Percentiles rank a stretch among this genome's conserved stretches.
phyloP scores from a whole-genome alignment of 148 eudicot species.

The Spergularia marina region DNA sequence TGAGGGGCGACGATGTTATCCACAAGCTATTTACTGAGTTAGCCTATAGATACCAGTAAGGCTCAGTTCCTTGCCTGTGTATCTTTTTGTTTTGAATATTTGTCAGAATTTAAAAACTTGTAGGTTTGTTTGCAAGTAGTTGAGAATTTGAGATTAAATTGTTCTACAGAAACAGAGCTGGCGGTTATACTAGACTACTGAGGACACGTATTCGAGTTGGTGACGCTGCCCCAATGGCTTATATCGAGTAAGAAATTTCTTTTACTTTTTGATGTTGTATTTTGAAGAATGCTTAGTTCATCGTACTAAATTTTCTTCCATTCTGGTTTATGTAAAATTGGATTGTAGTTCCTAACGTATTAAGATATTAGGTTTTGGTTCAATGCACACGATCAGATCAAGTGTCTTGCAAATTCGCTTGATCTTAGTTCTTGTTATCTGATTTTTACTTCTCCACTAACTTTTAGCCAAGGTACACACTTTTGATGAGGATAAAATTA shows the following conservation, averaged over 20 bases:
- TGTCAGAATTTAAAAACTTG: not conserved
- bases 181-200: slow-evolving; percentile 91
- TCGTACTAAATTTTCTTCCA: not conserved
- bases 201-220: slow-evolving; percentile 95
- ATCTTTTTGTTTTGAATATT: not conserved
- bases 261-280: not conserved
- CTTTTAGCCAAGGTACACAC: not conserved
- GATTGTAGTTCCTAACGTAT: too few species aligned
- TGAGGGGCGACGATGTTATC: slow-evolving; percentile 90
- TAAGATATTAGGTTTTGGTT: too few species aligned
- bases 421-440: not conserved
- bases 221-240: slow-evolving; percentile 99
- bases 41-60: slow-evolving; percentile 91
- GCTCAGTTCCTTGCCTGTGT: slow-evolving; percentile 20
- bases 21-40: slow-evolving; percentile 91
- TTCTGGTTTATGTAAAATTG: not conserved
- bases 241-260: slow-evolving; percentile 67
- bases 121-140: not conserved
- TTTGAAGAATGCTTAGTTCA: not conserved
- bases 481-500: not conserved
- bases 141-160: slow-evolving; percentile 1
- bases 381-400: too few species aligned
- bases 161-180: slow-evolving; percentile 72
- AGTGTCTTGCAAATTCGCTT: not conserved
- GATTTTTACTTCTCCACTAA: not conserved